Evolutionary conservation across 2,329 filamentous ascomycete genomes (phyloP), one percentile per base, ranked within the genome.

Genomic region (Talaromyces albobiverticillius): DNA sequence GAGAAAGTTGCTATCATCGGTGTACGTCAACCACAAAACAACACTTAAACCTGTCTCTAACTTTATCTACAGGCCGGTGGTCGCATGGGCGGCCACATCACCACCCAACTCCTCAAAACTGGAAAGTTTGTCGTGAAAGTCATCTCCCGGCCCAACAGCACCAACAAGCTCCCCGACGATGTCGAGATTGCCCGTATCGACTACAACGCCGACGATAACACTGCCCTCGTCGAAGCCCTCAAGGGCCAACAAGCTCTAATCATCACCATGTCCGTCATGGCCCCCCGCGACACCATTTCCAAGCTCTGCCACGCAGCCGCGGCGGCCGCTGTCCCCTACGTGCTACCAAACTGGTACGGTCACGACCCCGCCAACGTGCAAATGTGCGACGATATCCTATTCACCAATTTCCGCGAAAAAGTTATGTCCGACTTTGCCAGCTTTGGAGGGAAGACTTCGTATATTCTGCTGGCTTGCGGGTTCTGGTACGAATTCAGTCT

Each of bases 401-500:
- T 73, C 2, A 40, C 22, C 1, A 60, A 61, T 50, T 1, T 53
- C 36, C 29, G 69, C 10, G 46, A 62, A 2, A 46, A n/a, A 18
- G 18, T 55, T 3, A 40, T 18, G n/a, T n/a, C 32, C 14, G 47
- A 55, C n/a, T 71, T 80, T 42, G 67, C 76, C 57, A 53, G 54
- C 1, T 64, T 74, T 0, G n/a, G n/a, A n/a, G n/a, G n/a, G n/a
- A 75, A 74, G 4, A 61, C 68, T 32, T 82, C 50, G 3, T 57
- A 76, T 71, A 71, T 83, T 45, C 67, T 64, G 0, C 57, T 81
- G 5, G 60, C 60, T 32, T 78, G 72, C 59, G 72, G 76, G 0
- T 81, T 80, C 60, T 82, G 80, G 79, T 82, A 81, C 62, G 77
- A 82, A 46, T 80, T 72, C 57, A 79, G 76, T 49, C 62, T 82